phyloP scores from a whole-genome alignment of 1,284 basidiomycete species.

The Golubevia sp. region DNA sequence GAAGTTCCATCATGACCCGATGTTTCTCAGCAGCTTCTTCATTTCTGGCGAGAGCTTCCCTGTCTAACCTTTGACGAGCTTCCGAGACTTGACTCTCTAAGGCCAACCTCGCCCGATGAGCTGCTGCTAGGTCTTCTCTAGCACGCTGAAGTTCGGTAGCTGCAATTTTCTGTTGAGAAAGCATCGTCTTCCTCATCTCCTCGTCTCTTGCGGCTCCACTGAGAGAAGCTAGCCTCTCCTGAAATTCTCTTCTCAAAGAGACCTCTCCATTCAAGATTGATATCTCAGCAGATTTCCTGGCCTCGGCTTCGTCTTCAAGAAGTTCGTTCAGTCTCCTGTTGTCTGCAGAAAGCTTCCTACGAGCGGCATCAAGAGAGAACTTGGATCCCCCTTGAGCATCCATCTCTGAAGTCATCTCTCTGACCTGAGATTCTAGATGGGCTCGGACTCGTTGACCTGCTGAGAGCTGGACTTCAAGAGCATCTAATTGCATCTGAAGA shows the following conservation, averaged over 20 bases:
- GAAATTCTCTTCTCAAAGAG: slow-evolving; percentile 10
- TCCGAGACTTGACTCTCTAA: slow-evolving; percentile 16
- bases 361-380: slow-evolving; percentile 70
- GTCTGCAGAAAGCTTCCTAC: slow-evolving; percentile 68
- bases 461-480: slow-evolving; percentile 73
- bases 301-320: slow-evolving; percentile 69
- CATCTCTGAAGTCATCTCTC: slow-evolving; percentile 71
- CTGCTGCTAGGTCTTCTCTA: slow-evolving; percentile 72
- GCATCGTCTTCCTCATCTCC: slow-evolving; percentile 63
- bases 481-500: slow-evolving; percentile 66
- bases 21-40: slow-evolving; percentile 69
- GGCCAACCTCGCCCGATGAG: slow-evolving; percentile 63
- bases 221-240: neutral
- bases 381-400: slow-evolving; percentile 72
- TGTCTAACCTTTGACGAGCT: slow-evolving; percentile 68
- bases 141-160: slow-evolving; percentile 71
- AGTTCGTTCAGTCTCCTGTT: slow-evolving; percentile 68
- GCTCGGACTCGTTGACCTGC: slow-evolving; percentile 72
- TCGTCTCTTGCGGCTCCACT: slow-evolving; percentile 4
- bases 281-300: slow-evolving; percentile 12
- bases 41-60: slow-evolving; percentile 67
- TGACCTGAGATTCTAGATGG: slow-evolving; percentile 71
- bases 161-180: slow-evolving; percentile 67
- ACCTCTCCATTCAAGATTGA: slow-evolving; percentile 7
- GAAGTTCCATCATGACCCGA: slow-evolving; percentile 69